phyloP scores from a whole-genome alignment of 1,284 basidiomycete genomes.

The Boletus mariae region DNA sequence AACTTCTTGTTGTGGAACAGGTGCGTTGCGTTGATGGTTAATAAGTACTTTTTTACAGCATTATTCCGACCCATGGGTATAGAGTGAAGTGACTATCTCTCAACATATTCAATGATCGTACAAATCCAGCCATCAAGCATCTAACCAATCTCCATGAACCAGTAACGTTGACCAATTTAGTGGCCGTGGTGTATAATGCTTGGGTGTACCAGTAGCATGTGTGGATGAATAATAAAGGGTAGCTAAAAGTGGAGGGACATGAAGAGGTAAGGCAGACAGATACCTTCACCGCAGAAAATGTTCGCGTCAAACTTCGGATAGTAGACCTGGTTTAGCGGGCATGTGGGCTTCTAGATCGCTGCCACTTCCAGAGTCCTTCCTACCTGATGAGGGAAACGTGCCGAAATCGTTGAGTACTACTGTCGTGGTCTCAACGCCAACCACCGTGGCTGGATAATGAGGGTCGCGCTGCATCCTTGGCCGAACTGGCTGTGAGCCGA shows the following conservation, averaged over 20 bases:
- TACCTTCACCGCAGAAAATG: neutral
- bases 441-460: neutral
- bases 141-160: neutral
- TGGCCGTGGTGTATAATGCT: neutral
- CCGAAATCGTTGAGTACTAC: neutral
- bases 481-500: conserved; percentile 3
- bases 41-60: too few relatives aligned
- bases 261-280: neutral
- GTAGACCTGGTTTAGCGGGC: neutral
- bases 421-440: conserved; percentile 3
- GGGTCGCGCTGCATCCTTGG: neutral
- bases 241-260: neutral
- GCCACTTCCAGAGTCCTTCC: neutral
- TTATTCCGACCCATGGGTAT: too few relatives aligned
- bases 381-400: neutral
- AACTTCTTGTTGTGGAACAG: too few relatives aligned
- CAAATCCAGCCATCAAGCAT: neutral
- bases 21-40: too few relatives aligned
- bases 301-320: neutral
- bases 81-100: too few relatives aligned
- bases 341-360: neutral
- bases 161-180: neutral
- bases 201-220: neutral
- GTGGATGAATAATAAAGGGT: neutral
- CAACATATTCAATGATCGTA: too few relatives aligned